A percentile compares a stretch with the other conserved stretches of the same genome.
Evolutionary conservation across 2,329 filamentous ascomycete genomes (phyloP).

Genomic region (Fusarium xyrophilum): DNA sequence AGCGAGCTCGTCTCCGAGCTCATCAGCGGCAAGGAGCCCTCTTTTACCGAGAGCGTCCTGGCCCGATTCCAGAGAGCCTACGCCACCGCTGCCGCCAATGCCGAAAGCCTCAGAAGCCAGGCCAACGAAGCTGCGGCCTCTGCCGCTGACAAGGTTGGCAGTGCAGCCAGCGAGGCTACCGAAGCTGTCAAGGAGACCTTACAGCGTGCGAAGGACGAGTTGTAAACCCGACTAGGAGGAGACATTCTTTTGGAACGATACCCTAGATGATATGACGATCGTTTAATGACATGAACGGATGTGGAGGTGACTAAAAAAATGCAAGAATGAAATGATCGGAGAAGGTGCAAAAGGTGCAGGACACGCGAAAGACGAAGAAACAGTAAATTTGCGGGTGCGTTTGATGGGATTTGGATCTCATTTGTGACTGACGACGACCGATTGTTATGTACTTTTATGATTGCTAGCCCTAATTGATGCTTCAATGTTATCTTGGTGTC

Average conservation of each 20-base stretch:
- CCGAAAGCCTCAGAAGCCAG: conserved; percentile 52
- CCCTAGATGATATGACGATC: conserved; percentile 41
- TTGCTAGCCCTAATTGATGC: conserved; percentile 24
- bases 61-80: conserved; percentile 75
- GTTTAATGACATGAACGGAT: conserved; percentile 36
- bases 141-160: conserved; percentile 47
- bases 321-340: conserved; percentile 17
- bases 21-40: conserved; percentile 77
- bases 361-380: conserved; percentile 19
- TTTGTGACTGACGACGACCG: conserved; percentile 20
- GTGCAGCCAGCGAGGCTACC: conserved; percentile 50
- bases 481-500: neutral
- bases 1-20: conserved; percentile 78
- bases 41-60: conserved; percentile 82
- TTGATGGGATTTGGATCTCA: conserved; percentile 38
- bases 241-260: conserved; percentile 41
- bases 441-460: conserved; percentile 30
- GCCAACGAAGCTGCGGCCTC: conserved; percentile 46
- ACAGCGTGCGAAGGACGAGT: conserved; percentile 50
- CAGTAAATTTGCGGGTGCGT: conserved; percentile 14
- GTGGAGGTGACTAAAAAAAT: neutral
- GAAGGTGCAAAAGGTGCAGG: conserved; percentile 16
- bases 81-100: conserved; percentile 67
- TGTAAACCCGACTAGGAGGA: conserved; percentile 42
- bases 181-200: conserved; percentile 52